phyloP scores from a whole-genome alignment of 2,329 filamentous ascomycete genomes.

The Fusarium penzigii region DNA sequence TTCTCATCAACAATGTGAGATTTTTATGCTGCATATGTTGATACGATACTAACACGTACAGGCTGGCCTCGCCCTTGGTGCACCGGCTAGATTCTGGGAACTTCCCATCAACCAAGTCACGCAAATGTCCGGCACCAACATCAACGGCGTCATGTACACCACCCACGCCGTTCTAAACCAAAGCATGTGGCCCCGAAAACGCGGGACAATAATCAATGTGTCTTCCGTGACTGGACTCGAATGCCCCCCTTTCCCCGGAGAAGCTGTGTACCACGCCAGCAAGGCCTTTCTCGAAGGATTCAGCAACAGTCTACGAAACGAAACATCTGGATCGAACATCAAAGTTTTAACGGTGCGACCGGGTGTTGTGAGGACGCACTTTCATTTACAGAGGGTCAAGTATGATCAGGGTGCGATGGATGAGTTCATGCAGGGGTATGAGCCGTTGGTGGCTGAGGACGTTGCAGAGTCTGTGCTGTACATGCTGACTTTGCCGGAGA shows the following conservation, averaged over 20 bases:
- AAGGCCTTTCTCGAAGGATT: conserved; percentile 12
- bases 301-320: conserved; percentile 4
- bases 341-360: conserved; percentile 10
- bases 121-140: conserved; percentile 26
- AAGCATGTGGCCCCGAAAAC: conserved; percentile 7
- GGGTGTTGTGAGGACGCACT: conserved; percentile 12
- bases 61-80: conserved; percentile 14
- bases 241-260: conserved; percentile 7
- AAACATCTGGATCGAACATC: conserved; percentile 8
- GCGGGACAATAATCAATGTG: conserved; percentile 12
- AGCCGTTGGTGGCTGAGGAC: conserved; percentile 9
- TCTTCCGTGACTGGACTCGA: conserved; percentile 9
- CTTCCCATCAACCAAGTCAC: conserved; percentile 4
- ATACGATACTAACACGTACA: background rate
- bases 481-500: conserved; percentile 11
- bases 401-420: conserved; percentile 7
- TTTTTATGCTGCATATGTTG: background rate
- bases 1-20: conserved; percentile 16
- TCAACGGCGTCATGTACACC: conserved; percentile 33
- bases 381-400: conserved; percentile 13
- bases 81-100: conserved; percentile 8
- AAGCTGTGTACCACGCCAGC: conserved; percentile 12
- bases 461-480: conserved; percentile 9
- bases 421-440: conserved; percentile 11
- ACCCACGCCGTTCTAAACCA: conserved; percentile 36